Percentiles rank a stretch among this genome's conserved stretches.
Evolutionary conservation across 192 early-diverging fungal genomes (phyloP).

Genomic region (Coemansia sp.): DNA sequence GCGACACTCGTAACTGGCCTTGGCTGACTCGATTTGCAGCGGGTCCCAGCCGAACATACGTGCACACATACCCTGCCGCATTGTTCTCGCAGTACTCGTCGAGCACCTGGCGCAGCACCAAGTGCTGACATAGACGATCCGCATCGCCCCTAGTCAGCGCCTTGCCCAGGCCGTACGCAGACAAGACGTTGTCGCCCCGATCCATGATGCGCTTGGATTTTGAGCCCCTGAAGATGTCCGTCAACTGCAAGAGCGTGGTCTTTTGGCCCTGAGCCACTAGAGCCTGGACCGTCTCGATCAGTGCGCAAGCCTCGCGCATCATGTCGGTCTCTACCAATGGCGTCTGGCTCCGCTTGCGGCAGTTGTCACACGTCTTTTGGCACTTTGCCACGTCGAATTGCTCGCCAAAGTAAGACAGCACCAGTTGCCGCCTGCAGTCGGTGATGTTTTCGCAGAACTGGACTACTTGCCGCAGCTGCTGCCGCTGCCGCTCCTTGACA

Average conservation of each 20-base stretch:
- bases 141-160: conserved; percentile 60
- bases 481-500: conserved; percentile 79
- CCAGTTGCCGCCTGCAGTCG: conserved; percentile 87
- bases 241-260: conserved; percentile 70
- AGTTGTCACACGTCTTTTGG: conserved; percentile 88
- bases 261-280: conserved; percentile 41
- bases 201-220: conserved; percentile 61
- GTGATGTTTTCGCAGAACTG: conserved; percentile 85
- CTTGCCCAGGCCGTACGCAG: conserved; percentile 64
- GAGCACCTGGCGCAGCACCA: conserved; percentile 68
- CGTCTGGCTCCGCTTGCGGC: conserved; percentile 46
- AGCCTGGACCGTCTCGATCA: conserved; percentile 60
- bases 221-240: conserved; percentile 79
- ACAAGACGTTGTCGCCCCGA: conserved; percentile 56
- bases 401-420: conserved; percentile 93
- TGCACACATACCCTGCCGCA: conserved; percentile 63
- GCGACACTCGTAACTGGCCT: conserved; percentile 53
- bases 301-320: conserved; percentile 56
- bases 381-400: conserved; percentile 69
- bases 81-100: conserved; percentile 67
- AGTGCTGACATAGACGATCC: conserved; percentile 73
- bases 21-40: conserved; percentile 55
- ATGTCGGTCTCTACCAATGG: conserved; percentile 56
- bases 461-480: conserved; percentile 69
- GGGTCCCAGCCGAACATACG: conserved; percentile 64